Evolutionary conservation across 1,139 yeast genomes (phyloP).

Genomic region (Kodamaea sp.): DNA sequence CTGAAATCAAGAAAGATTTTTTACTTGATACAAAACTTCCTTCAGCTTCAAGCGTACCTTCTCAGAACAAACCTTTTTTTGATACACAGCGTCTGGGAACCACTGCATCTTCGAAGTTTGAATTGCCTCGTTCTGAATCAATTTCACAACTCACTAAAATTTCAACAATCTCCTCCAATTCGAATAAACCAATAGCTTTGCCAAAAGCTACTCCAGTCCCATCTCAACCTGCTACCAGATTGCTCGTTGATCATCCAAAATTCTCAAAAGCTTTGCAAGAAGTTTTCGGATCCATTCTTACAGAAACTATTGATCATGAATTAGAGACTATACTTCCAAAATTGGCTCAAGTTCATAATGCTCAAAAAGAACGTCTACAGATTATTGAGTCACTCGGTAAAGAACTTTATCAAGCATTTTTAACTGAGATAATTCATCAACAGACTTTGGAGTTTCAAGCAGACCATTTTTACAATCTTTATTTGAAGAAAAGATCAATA

Average conservation of each 20-base stretch:
- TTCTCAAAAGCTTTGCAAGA: constrained; percentile 20
- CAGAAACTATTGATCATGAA: constrained; percentile 29
- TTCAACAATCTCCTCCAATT: neutral
- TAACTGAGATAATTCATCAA: constrained; percentile 51
- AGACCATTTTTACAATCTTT: constrained; percentile 22
- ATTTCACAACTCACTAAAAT: constrained; percentile 3
- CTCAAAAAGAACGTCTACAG: constrained; percentile 22
- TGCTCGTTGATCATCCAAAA: constrained; percentile 17
- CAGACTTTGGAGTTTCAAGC: constrained; percentile 43
- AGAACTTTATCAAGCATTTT: constrained; percentile 56
- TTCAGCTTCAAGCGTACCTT: neutral
- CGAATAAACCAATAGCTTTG: constrained; percentile 3
- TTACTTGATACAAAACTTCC: neutral
- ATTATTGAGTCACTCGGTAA: constrained; percentile 38
- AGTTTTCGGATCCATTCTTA: constrained; percentile 28
- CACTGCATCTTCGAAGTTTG: neutral
- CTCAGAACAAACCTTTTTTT: neutral
- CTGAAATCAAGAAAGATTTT: neutral
- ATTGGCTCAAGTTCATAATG: constrained; percentile 20
- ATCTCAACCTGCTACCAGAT: constrained; percentile 11
- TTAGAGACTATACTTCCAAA: constrained; percentile 23
- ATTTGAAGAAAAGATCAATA: constrained; percentile 25
- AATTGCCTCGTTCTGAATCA: neutral
- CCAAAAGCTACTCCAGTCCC: constrained; percentile 3
- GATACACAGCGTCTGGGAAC: neutral